Conservation (phyloP, 2,329 filamentous ascomycete genomes). For the Drechslera avenae region DNA sequence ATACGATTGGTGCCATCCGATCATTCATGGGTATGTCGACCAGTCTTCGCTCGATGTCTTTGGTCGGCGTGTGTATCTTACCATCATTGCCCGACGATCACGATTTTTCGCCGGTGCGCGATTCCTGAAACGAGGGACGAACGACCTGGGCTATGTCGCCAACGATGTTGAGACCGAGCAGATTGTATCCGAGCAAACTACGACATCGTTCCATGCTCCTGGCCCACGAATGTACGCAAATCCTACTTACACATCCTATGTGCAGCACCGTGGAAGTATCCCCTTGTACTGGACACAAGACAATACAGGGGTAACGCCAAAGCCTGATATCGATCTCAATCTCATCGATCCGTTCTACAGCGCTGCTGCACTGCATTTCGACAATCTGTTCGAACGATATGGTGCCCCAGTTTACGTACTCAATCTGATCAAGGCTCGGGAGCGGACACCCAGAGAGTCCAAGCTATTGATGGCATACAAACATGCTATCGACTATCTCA, state of each 20-base stretch:
- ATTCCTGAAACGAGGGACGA: slow-evolving; percentile 92
- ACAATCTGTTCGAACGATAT: slow-evolving; percentile 91
- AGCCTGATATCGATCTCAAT: slow-evolving; percentile 93
- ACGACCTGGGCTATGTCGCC: slow-evolving; percentile 92
- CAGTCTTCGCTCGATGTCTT: slow-evolving; percentile 79
- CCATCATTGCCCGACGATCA: slow-evolving; percentile 89
- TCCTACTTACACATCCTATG: slow-evolving; percentile 91
- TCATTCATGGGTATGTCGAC: slow-evolving; percentile 95
- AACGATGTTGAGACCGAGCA: slow-evolving; percentile 99
- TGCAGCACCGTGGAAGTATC: slow-evolving; percentile 96
- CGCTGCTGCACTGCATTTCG: slow-evolving; percentile 90
- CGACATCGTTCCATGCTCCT: slow-evolving; percentile 93
- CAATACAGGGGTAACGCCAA: slow-evolving; percentile 90
- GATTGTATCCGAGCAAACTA: slow-evolving; percentile 92
- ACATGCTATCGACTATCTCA: slow-evolving; percentile 85
- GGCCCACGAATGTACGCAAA: slow-evolving; percentile 84
- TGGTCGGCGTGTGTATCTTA: slow-evolving; percentile 86
- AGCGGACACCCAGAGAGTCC: slow-evolving; percentile 87
- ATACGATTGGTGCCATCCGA: slow-evolving; percentile 94
- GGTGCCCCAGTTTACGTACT: slow-evolving; percentile 90
- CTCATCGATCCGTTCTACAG: slow-evolving; percentile 96
- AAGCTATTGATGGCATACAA: slow-evolving; percentile 89
- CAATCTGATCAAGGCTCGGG: slow-evolving; percentile 84
- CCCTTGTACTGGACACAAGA: slow-evolving; percentile 98
- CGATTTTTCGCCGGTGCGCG: slow-evolving; percentile 92